Percentiles rank a stretch among this genome's conserved stretches.
phyloP scores from a whole-genome alignment of 2,329 filamentous ascomycete species.

The Rhinocladiella mackenziei region DNA sequence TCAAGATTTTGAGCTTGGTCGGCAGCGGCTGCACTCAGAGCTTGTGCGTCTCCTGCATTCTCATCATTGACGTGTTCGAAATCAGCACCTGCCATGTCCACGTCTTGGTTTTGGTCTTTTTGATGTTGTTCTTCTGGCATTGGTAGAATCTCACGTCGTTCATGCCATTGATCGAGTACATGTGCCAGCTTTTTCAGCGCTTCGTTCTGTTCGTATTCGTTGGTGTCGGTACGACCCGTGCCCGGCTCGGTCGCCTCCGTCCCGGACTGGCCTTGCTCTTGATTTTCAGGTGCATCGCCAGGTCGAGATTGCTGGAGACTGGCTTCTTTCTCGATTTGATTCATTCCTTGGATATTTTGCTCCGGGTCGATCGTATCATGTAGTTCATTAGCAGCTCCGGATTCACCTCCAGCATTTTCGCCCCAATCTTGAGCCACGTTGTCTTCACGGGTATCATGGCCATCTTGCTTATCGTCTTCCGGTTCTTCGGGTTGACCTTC shows the following conservation, averaged over 20 bases:
- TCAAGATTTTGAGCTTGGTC: conserved; percentile 84
- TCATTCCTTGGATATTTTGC: conserved; percentile 27
- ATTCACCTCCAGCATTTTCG: conserved; percentile 45
- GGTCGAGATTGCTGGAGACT: conserved; percentile 24
- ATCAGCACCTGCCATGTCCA: conserved; percentile 74
- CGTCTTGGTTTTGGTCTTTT: conserved; percentile 53
- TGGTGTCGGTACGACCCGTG: conserved; percentile 23
- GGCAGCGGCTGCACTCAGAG: conserved; percentile 79
- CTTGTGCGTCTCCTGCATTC: conserved; percentile 78
- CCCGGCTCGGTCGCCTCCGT: conserved; percentile 26
- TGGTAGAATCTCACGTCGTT: conserved; percentile 75
- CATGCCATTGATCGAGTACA: conserved; percentile 88
- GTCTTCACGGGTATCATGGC: conserved; percentile 30
- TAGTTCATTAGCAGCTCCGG: conserved; percentile 40
- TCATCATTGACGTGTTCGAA: conserved; percentile 93
- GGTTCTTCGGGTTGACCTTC: conserved; percentile 37
- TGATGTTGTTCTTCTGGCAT: conserved; percentile 52
- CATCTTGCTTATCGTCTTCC: conserved; percentile 36
- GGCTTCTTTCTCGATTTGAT: conserved; percentile 21
- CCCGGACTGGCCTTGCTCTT: conserved; percentile 25
- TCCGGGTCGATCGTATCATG: conserved; percentile 38
- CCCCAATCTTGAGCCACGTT: conserved; percentile 44
- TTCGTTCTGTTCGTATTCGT: conserved; percentile 48
- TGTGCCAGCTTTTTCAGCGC: conserved; percentile 95
- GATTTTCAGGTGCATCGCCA: conserved; percentile 22